Conservation (phyloP, 2,329 filamentous ascomycete genomes). For the Penicillium sp. region DNA sequence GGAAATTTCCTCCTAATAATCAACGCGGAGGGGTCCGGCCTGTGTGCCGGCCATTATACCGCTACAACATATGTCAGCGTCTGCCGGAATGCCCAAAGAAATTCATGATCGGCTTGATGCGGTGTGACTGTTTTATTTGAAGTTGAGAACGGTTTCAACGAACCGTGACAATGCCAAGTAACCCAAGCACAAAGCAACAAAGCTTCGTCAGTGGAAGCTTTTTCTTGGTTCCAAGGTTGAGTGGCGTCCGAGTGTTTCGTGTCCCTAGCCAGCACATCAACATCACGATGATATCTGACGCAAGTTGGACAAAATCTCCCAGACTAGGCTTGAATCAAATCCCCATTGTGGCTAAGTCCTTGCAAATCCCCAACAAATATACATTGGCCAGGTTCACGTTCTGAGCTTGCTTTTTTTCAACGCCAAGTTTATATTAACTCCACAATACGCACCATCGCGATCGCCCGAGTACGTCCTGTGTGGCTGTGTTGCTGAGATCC, state of each 20-base stretch:
- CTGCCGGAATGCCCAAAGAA: conserved; percentile 1
- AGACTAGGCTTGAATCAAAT: neutral
- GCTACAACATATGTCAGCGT: neutral
- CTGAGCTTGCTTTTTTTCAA: neutral
- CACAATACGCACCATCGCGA: conserved; percentile 1
- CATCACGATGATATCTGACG: neutral
- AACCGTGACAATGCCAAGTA: conserved; percentile 1
- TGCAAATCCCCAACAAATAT: neutral
- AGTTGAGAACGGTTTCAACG: neutral
- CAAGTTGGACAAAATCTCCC: neutral
- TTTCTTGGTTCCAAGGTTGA: neutral
- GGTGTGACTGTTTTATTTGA: neutral
- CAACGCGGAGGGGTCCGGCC: no score
- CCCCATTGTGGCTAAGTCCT: neutral
- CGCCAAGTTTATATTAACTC: conserved; percentile 4
- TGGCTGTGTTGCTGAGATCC: conserved; percentile 7
- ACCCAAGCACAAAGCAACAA: neutral
- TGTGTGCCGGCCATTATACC: neutral
- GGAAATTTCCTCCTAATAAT: neutral
- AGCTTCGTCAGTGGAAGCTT: conserved; percentile 6
- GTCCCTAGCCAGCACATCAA: neutral
- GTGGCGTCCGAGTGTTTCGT: neutral
- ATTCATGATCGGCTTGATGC: neutral
- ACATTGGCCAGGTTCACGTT: neutral
- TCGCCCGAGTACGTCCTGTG: neutral